A percentile compares a stretch with the other conserved stretches of the same genome.
These are phyloP conservation scores for Septoria petroselini DNA, from an alignment of 2,329 filamentous ascomycete species.

Conservation along the genomic window DNA sequence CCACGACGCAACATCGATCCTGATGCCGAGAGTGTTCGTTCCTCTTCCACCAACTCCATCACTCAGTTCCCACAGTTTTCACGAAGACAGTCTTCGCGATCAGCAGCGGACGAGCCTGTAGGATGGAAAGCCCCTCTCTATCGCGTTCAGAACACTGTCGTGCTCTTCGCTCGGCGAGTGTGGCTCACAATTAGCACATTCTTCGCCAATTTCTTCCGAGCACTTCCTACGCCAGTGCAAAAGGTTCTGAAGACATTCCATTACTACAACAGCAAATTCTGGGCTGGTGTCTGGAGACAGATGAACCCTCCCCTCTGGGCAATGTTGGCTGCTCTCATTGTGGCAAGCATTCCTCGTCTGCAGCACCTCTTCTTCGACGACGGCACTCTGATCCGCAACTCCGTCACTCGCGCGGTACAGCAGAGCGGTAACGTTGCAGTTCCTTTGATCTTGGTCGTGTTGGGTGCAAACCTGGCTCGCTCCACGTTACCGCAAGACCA, in stretches of 20 bases:
- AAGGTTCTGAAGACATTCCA: slow-evolving; percentile 46
- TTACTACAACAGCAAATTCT: slow-evolving; percentile 50
- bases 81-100: slow-evolving; percentile 22
- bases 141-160: slow-evolving; percentile 20
- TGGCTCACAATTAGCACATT: slow-evolving; percentile 34
- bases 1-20: slow-evolving; percentile 31
- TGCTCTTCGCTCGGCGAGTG: slow-evolving; percentile 29
- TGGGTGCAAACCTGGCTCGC: slow-evolving; percentile 89
- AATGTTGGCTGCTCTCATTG: slow-evolving; percentile 85
- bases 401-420: slow-evolving; percentile 79
- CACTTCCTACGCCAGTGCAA: slow-evolving; percentile 55
- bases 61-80: slow-evolving; percentile 43
- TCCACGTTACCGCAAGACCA: slow-evolving; percentile 75
- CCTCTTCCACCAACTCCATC: slow-evolving; percentile 53
- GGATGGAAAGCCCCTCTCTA: slow-evolving; percentile 32
- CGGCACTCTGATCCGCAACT: slow-evolving; percentile 88
- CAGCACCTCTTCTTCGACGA: slow-evolving; percentile 84
- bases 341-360: slow-evolving; percentile 80
- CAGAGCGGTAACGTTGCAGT: slow-evolving; percentile 90
- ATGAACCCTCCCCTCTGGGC: slow-evolving; percentile 99
- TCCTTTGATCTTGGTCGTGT: slow-evolving; percentile 88
- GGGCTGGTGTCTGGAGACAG: slow-evolving; percentile 76
- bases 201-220: slow-evolving; percentile 44
- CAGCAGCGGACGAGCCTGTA: slow-evolving; percentile 8
- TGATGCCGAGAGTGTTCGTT: slow-evolving; percentile 23